Evolutionary conservation across 805 yeast species (phyloP).

Genomic region (Ogataea saltuana): DNA sequence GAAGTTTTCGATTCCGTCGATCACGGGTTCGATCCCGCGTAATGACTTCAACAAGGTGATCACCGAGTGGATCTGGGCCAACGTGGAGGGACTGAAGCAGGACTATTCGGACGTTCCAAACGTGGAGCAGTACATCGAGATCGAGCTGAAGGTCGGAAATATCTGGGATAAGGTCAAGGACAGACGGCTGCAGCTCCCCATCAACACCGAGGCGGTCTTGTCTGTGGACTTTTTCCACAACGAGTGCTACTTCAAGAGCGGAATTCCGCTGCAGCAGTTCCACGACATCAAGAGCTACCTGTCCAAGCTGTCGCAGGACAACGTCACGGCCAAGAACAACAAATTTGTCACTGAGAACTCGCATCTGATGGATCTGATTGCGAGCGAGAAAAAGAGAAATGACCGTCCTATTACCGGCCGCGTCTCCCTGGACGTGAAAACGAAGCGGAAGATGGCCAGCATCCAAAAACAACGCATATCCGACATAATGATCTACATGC

Average conservation of each 20-base stretch:
- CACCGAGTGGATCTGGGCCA: conserved; percentile 88
- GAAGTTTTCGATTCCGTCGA: conserved; percentile 42
- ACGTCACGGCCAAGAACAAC: conserved; percentile 26
- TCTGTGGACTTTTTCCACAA: conserved; percentile 49
- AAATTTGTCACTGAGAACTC: conserved; percentile 62
- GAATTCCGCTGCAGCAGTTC: conserved; percentile 63
- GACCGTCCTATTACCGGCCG: conserved; percentile 66
- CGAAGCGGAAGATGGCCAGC: conserved; percentile 65
- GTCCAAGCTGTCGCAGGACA: conserved; percentile 48
- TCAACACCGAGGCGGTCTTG: conserved; percentile 65
- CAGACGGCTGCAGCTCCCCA: conserved; percentile 61
- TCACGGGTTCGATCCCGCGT: conserved; percentile 75
- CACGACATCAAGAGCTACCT: conserved; percentile 56
- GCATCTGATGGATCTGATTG: conserved; percentile 62
- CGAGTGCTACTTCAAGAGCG: conserved; percentile 61
- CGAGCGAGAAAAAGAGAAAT: conserved; percentile 60
- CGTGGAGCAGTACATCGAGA: conserved; percentile 57
- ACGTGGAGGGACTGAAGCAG: conserved; percentile 63
- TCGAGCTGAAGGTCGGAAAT: conserved; percentile 74
- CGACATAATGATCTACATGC: conserved; percentile 69
- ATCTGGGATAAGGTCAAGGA: conserved; percentile 65
- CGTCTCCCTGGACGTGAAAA: conserved; percentile 65
- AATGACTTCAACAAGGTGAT: conserved; percentile 80
- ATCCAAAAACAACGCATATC: conserved; percentile 76
- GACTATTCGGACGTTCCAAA: conserved; percentile 38